These are phyloP conservation scores for Ustulina deusta DNA, from an alignment of 2,329 filamentous ascomycete species.

Conservation along the genomic window DNA sequence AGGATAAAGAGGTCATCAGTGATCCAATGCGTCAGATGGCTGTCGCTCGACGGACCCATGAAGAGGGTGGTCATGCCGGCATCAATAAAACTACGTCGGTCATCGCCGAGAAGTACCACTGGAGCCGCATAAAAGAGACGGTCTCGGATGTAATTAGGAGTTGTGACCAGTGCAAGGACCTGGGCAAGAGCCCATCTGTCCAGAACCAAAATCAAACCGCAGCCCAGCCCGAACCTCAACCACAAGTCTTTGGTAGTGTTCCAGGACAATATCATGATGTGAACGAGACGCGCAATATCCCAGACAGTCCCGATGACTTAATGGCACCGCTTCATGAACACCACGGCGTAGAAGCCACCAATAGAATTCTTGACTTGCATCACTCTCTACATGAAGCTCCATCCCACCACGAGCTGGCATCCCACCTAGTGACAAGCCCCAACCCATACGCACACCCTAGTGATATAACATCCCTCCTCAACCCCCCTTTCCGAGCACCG, in stretches of 20 bases:
- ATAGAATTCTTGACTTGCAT: slow-evolving; percentile 45
- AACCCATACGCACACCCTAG: slow-evolving; percentile 61
- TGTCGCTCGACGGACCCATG: slow-evolving; percentile 83
- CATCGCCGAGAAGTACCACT: slow-evolving; percentile 95
- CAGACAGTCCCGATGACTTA: slow-evolving; percentile 34
- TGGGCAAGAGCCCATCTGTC: slow-evolving; percentile 33
- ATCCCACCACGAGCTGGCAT: slow-evolving; percentile 46
- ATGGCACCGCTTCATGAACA: slow-evolving; percentile 37
- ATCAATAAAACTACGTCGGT: slow-evolving; percentile 98
- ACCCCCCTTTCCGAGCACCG: slow-evolving; percentile 46
- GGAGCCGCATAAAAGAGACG: slow-evolving; percentile 98
- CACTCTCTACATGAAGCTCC: slow-evolving; percentile 37
- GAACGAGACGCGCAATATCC: slow-evolving; percentile 33
- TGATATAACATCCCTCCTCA: slow-evolving; percentile 61
- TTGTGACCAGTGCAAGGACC: slow-evolving; percentile 82
- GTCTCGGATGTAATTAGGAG: slow-evolving; percentile 94
- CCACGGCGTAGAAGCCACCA: slow-evolving; percentile 41
- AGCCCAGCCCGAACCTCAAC: slow-evolving; percentile 19
- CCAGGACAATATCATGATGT: slow-evolving; percentile 42
- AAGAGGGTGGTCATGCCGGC: slow-evolving; percentile 79
- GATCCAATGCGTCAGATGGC: slow-evolving; percentile 92
- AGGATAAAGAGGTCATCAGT: slow-evolving; percentile 96
- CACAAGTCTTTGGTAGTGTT: slow-evolving; percentile 22
- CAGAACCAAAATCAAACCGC: slow-evolving; percentile 37
- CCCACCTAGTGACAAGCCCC: slow-evolving; percentile 45